These are phyloP conservation scores for Aspergillus glaucus DNA, from an alignment of 2,329 filamentous ascomycete genomes.

Conservation along the genomic window DNA sequence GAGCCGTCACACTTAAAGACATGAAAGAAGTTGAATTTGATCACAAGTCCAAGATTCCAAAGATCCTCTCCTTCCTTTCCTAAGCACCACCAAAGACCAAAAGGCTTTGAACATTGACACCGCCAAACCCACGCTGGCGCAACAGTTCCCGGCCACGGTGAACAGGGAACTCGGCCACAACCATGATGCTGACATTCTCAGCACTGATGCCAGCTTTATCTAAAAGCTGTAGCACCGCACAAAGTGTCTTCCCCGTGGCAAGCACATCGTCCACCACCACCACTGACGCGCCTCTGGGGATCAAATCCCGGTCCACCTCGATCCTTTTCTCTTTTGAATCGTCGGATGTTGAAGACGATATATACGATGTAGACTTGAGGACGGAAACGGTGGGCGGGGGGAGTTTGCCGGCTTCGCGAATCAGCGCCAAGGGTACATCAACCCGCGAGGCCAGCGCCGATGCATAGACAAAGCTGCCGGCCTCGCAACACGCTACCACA, in stretches of 20 bases:
- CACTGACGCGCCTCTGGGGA: conserved; percentile 39
- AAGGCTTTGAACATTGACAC: conserved; percentile 47
- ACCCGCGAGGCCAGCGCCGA: conserved; percentile 43
- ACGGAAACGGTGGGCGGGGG: conserved; percentile 51
- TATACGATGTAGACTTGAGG: conserved; percentile 45
- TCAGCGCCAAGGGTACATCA: conserved; percentile 41
- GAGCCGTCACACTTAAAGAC: too few relatives aligned
- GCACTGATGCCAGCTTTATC: conserved; percentile 35
- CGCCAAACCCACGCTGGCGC: conserved; percentile 44
- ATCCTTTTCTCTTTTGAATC: conserved; percentile 31
- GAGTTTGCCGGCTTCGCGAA: conserved; percentile 54
- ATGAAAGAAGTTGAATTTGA: too few relatives aligned
- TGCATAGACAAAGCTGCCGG: conserved; percentile 53
- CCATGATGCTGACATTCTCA: conserved; percentile 44
- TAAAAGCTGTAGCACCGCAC: conserved; percentile 47
- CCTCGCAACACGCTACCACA: conserved; percentile 49
- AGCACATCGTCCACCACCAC: conserved; percentile 57
- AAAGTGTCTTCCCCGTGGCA: conserved; percentile 51
- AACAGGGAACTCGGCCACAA: conserved; percentile 53
- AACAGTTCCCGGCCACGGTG: conserved; percentile 49
- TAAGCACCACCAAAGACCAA: conserved; percentile 45
- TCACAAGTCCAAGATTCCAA: not conserved
- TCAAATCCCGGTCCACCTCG: conserved; percentile 44
- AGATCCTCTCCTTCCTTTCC: conserved; percentile 4
- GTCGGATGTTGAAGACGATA: conserved; percentile 41